Evolutionary conservation across 805 yeast species (phyloP).

Genomic region (Debaryomyces castellii): DNA sequence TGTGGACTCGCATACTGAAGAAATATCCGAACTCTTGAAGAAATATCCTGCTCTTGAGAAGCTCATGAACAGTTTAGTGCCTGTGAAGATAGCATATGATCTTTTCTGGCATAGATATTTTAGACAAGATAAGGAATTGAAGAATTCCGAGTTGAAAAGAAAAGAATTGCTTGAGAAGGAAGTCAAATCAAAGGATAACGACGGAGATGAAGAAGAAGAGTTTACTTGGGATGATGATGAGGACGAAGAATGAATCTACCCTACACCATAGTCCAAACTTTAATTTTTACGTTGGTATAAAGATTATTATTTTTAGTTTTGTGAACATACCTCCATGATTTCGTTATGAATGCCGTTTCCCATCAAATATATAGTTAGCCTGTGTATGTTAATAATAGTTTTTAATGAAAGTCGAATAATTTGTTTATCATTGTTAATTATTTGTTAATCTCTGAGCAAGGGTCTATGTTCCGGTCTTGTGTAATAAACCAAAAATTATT

Average conservation of each 20-base stretch:
- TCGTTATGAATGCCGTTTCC: no score
- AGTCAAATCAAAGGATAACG: constrained; percentile 8
- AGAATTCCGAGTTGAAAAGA: constrained; percentile 63
- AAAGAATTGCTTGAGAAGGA: constrained; percentile 53
- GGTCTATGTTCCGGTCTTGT: not conserved
- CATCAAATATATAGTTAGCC: no score
- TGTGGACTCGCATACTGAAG: constrained; percentile 49
- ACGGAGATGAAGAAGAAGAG: constrained; percentile 43
- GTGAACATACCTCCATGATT: no score
- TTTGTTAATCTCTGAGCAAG: no score
- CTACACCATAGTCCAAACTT: not conserved
- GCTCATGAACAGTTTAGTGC: constrained; percentile 66
- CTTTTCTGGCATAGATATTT: constrained; percentile 79
- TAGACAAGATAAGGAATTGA: constrained; percentile 49
- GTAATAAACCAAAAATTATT: not conserved
- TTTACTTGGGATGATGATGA: constrained; percentile 49
- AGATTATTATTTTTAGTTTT: no score
- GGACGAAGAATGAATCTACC: constrained; percentile 17
- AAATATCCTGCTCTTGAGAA: constrained; percentile 48
- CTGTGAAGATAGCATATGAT: constrained; percentile 54
- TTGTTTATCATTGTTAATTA: no score
- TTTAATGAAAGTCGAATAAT: no score
- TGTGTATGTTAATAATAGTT: no score
- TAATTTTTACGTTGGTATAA: no score
- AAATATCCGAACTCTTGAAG: constrained; percentile 47